A percentile compares a stretch with the other conserved stretches of the same genome.
These are phyloP conservation scores for Solanum pimpinellifolium DNA, from an alignment of 257 asterid species.

Conservation along the genomic window DNA sequence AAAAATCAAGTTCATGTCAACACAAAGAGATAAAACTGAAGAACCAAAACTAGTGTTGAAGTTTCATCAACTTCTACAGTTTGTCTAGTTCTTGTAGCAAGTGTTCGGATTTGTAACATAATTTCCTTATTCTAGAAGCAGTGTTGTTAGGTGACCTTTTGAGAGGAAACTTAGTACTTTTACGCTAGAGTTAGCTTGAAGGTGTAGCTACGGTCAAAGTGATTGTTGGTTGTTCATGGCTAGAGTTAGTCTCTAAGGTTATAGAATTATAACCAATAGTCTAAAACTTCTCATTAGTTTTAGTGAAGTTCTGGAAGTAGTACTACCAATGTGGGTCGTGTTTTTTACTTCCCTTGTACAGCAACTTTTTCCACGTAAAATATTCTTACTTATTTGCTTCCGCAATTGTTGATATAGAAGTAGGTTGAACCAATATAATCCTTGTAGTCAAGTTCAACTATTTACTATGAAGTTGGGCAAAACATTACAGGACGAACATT, in stretches of 20 bases:
- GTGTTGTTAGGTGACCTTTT: not conserved
- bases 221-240: not conserved
- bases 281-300: not conserved
- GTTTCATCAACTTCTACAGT: not conserved
- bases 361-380: not conserved
- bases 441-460: not conserved
- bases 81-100: not conserved
- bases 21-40: not conserved
- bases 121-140: not conserved
- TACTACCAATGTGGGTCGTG: not conserved
- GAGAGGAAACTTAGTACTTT: not conserved
- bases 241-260: not conserved
- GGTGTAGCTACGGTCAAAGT: not conserved
- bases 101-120: not conserved
- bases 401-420: not conserved
- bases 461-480: not conserved
- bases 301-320: not conserved
- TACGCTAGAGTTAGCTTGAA: not conserved
- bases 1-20: not conserved
- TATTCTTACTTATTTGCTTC: not conserved
- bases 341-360: not conserved
- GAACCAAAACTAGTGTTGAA: not conserved
- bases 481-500: not conserved
- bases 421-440: not conserved
- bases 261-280: not conserved